Evolutionary conservation across 2,329 filamentous ascomycete species (phyloP).

Genomic region (Ceratocystis eucalypticola): DNA sequence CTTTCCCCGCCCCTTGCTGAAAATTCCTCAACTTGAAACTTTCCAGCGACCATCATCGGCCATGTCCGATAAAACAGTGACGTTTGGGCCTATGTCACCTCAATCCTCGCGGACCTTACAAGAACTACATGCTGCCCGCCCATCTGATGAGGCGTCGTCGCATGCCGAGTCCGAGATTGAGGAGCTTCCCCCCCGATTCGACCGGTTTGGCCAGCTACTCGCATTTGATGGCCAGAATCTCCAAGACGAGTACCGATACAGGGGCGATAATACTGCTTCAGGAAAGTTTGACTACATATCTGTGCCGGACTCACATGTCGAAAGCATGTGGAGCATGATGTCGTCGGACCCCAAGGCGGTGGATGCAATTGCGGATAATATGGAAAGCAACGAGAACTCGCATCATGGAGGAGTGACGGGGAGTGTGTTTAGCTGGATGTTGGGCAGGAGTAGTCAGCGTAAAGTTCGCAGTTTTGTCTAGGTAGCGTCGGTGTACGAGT

Average conservation of each 20-base stretch:
- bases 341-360: background rate
- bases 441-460: background rate
- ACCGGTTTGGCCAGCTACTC: constrained; percentile 32
- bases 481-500: background rate
- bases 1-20: background rate
- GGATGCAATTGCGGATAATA: background rate
- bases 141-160: constrained; percentile 4
- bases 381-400: background rate
- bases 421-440: background rate
- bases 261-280: background rate
- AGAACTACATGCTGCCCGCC: constrained; percentile 16
- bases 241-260: background rate
- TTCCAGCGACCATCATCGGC: background rate
- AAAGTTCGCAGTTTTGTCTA: background rate
- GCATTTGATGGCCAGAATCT: constrained; percentile 9
- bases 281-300: background rate
- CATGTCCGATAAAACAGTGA: constrained; percentile 24
- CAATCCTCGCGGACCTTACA: constrained; percentile 22
- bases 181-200: constrained; percentile 36
- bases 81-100: constrained; percentile 38
- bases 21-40: background rate
- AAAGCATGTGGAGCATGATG: background rate
- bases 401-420: background rate
- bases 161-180: constrained; percentile 31
- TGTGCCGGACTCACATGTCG: background rate